Evolutionary conservation across 768 basidiomycete species (phyloP).

Genomic region (Boletus huronensis): DNA sequence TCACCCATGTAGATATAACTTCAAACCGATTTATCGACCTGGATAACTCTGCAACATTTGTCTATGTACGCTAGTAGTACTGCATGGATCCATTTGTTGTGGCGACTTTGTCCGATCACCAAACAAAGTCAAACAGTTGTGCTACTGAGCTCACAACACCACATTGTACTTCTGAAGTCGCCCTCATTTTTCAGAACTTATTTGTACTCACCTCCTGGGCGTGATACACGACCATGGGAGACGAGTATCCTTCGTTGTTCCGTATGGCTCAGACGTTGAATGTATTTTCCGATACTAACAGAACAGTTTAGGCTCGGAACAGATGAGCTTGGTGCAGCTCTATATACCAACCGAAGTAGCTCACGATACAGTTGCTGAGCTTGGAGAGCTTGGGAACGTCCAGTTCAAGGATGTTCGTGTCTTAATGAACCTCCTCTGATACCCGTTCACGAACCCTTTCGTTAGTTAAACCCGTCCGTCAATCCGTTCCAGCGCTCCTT

Average conservation of each 20-base stretch:
- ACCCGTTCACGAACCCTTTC: conserved; percentile 3
- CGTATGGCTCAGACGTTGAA: conserved; percentile 42
- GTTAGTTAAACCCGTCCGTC: conserved; percentile 86
- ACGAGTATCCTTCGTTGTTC: conserved; percentile 81
- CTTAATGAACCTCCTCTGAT: background rate
- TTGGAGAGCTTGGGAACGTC: conserved; percentile 92
- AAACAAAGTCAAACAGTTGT: conserved; percentile 24
- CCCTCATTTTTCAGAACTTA: background rate
- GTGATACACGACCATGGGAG: conserved; percentile 47
- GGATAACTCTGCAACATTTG: background rate
- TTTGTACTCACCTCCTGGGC: background rate
- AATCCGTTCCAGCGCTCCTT: conserved; percentile 99
- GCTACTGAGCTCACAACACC: background rate
- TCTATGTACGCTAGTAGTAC: no score
- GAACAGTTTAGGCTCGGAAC: conserved; percentile 73
- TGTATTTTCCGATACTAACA: conserved; percentile 2
- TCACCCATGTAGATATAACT: background rate
- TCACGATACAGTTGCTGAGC: conserved; percentile 92
- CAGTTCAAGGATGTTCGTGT: conserved; percentile 94
- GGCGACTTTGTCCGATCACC: background rate
- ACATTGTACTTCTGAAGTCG: background rate
- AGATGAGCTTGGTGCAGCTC: conserved; percentile 97
- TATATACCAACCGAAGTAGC: conserved; percentile 97
- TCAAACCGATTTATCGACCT: background rate
- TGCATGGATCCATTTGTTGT: no score